A percentile compares a stretch with the other conserved stretches of the same genome.
Evolutionary conservation across 768 basidiomycete species (phyloP).

Genomic region (Mycena rosella): DNA sequence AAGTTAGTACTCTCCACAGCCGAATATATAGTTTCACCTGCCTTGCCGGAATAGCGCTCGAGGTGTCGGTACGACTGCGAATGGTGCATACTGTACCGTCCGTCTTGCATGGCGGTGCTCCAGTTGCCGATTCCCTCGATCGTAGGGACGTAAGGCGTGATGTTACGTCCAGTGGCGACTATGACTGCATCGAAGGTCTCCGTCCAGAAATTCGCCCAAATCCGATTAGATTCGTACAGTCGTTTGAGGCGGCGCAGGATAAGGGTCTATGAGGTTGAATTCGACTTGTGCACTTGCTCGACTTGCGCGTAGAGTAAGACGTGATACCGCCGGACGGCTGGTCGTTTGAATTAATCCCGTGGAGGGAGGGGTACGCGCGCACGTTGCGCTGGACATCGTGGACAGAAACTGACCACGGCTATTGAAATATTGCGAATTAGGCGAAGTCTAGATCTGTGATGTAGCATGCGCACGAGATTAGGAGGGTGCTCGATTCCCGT

Average conservation of each 20-base stretch:
- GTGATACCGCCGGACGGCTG: slow-evolving; percentile 28
- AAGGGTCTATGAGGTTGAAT: slow-evolving; percentile 38
- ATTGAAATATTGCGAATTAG: not conserved
- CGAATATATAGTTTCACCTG: slow-evolving; percentile 14
- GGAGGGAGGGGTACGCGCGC: slow-evolving; percentile 47
- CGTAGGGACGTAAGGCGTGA: slow-evolving; percentile 46
- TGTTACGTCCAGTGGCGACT: slow-evolving; percentile 48
- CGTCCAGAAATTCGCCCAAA: slow-evolving; percentile 43
- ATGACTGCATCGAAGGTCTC: slow-evolving; percentile 51
- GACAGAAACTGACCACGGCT: slow-evolving; percentile 38
- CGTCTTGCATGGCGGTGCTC: slow-evolving; percentile 39
- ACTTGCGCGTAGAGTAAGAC: slow-evolving; percentile 55
- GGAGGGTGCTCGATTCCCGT: slow-evolving; percentile 38
- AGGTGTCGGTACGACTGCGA: slow-evolving; percentile 49
- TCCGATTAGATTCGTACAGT: slow-evolving; percentile 26
- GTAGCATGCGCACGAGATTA: slow-evolving; percentile 23
- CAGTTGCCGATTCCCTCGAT: slow-evolving; percentile 46
- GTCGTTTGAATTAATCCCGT: slow-evolving; percentile 48
- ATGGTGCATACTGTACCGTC: slow-evolving; percentile 40
- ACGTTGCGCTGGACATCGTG: slow-evolving; percentile 44
- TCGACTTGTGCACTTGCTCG: slow-evolving; percentile 48
- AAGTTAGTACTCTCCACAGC: not conserved
- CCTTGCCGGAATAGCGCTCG: slow-evolving; percentile 47
- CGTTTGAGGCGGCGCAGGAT: slow-evolving; percentile 37
- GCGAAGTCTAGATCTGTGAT: not conserved